These are phyloP conservation scores for Aspergillus japonicus DNA, from an alignment of 2,329 filamentous ascomycete genomes.

Conservation along the genomic window DNA sequence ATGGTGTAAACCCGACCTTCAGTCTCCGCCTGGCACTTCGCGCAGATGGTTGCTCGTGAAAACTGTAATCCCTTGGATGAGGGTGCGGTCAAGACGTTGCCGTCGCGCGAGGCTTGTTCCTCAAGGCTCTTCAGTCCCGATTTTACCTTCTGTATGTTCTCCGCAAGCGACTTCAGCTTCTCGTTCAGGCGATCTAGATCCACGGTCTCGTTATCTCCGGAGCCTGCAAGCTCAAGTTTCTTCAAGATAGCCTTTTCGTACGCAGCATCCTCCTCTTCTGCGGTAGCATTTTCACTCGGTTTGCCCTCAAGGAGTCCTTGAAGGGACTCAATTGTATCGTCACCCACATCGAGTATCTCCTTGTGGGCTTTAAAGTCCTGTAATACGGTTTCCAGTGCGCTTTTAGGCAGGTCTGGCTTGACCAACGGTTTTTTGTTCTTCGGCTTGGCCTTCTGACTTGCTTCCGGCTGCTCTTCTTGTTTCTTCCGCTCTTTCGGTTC, in stretches of 20 bases:
- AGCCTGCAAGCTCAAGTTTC: slow-evolving; percentile 22
- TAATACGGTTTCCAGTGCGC: slow-evolving; percentile 43
- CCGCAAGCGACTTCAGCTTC: slow-evolving; percentile 41
- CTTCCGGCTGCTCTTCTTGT: background rate
- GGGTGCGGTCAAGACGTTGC: slow-evolving; percentile 16
- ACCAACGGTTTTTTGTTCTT: slow-evolving; percentile 27
- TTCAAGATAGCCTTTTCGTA: slow-evolving; percentile 32
- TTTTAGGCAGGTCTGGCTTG: slow-evolving; percentile 43
- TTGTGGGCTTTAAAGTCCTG: slow-evolving; percentile 41
- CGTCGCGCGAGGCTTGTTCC: slow-evolving; percentile 33
- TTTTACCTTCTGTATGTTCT: slow-evolving; percentile 43
- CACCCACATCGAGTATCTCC: slow-evolving; percentile 40
- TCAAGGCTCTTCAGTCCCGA: slow-evolving; percentile 42
- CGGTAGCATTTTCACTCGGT: slow-evolving; percentile 26
- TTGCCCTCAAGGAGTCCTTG: slow-evolving; percentile 40
- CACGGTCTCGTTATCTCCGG: slow-evolving; percentile 22
- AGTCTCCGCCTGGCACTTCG: slow-evolving; percentile 23
- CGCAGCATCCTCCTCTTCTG: slow-evolving; percentile 32
- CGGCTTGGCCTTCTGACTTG: slow-evolving; percentile 1
- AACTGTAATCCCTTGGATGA: slow-evolving; percentile 14
- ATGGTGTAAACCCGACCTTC: slow-evolving; percentile 32
- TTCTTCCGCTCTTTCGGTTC: background rate
- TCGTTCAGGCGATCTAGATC: slow-evolving; percentile 39
- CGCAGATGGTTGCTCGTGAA: slow-evolving; percentile 19
- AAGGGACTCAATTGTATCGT: slow-evolving; percentile 48